Conservation (phyloP, 768 basidiomycete species). For the Leccinum olivaceopallidum region DNA sequence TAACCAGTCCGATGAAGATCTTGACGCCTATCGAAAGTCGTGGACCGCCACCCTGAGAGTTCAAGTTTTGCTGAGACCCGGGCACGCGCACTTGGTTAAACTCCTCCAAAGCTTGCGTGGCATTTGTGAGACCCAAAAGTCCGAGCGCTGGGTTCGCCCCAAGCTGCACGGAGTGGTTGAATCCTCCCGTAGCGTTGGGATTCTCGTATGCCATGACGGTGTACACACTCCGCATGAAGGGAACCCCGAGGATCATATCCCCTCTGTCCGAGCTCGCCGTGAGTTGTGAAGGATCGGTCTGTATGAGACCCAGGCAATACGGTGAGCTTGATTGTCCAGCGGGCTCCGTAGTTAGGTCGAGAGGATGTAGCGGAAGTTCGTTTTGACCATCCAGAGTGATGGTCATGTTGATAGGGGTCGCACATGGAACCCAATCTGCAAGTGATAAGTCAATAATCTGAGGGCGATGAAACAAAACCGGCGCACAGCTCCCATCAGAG, state of each 20-base stretch:
- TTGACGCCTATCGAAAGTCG: conserved; percentile 60
- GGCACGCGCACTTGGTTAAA: conserved; percentile 71
- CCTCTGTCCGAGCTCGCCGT: conserved; percentile 40
- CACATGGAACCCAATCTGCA: conserved; percentile 75
- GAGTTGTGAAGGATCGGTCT: conserved; percentile 49
- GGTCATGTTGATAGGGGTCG: conserved; percentile 68
- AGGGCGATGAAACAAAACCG: background rate
- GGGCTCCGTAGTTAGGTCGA: conserved; percentile 64
- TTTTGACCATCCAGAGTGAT: conserved; percentile 60
- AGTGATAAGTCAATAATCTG: conserved; percentile 7
- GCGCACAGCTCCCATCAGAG: conserved; percentile 64
- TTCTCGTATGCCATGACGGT: conserved; percentile 69
- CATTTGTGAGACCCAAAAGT: conserved; percentile 62
- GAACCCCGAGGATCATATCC: conserved; percentile 78
- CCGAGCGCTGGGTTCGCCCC: conserved; percentile 50
- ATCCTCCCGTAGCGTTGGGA: conserved; percentile 46
- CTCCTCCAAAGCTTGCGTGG: conserved; percentile 59
- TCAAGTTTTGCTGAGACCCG: conserved; percentile 10
- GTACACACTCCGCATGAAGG: conserved; percentile 76
- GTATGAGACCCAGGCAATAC: conserved; percentile 67
- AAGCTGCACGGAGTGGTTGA: conserved; percentile 33
- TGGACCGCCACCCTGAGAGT: conserved; percentile 28
- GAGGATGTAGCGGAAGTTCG: conserved; percentile 67
- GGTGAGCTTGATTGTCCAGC: conserved; percentile 41
- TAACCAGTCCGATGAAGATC: conserved; percentile 57